Evolutionary conservation across 139 green algal species (phyloP), one percentile per base, ranked within the genome.

Genomic region (Chlorella sp.): DNA sequence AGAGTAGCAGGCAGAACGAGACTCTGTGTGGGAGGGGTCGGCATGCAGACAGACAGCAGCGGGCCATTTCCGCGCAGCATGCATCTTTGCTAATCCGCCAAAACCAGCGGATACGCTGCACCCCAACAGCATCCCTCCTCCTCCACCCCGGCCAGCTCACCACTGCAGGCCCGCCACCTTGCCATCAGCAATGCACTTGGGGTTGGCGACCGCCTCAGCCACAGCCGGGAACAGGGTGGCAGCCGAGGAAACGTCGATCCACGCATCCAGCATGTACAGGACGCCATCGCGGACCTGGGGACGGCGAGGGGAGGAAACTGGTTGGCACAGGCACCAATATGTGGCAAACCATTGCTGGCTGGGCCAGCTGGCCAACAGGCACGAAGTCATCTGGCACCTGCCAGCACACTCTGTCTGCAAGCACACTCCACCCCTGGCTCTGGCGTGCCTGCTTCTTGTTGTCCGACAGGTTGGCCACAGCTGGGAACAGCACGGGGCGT

Each of bases 391-490:
- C n/a, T n/a, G n/a, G n/a, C n/a, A n/a, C n/a, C n/a, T n/a, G n/a
- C n/a, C n/a, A n/a, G n/a, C n/a, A n/a, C n/a, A n/a, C n/a, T n/a
- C n/a, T n/a, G n/a, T n/a, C n/a, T n/a, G n/a, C n/a, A n/a, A n/a
- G n/a, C n/a, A n/a, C n/a, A n/a, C n/a, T n/a, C n/a, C n/a, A n/a
- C n/a, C n/a, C n/a, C n/a, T n/a, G n/a, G n/a, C n/a, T n/a, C n/a
- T n/a, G n/a, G 60, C 79, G 4, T 72, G 95, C 94, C 78, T 92
- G 90, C 76, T 93, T 92, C 90, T 99, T 99, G 63, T 94, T 94
- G 92, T 99, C 97, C 15, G 91, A 94, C 21, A 99, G 64, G 89
- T 91, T 95, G 64, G 88, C 91, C 17, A 99, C 62, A 0, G 93
- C 92, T 0, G 93, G 89, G 9, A 51, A 79, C 36, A 98, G 88